These are phyloP conservation scores for Trematosphaeria pertusa DNA, from an alignment of 2,329 filamentous ascomycete genomes.

Conservation along the genomic window DNA sequence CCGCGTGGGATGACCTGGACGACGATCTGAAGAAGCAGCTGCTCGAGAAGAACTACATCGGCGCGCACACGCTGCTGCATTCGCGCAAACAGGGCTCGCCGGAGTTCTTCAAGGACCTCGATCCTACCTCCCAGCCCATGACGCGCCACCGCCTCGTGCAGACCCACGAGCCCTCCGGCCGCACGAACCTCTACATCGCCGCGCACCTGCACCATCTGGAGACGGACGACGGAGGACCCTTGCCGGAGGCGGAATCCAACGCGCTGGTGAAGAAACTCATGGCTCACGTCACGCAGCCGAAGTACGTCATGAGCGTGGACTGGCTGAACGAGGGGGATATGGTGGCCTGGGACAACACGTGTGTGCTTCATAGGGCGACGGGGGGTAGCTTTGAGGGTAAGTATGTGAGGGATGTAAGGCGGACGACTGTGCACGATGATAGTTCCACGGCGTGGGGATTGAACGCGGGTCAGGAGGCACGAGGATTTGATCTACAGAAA, in stretches of 20 bases:
- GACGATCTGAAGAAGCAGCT: slow-evolving; percentile 31
- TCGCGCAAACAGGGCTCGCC: slow-evolving; percentile 61
- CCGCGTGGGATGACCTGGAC: slow-evolving; percentile 40
- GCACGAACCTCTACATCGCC: slow-evolving; percentile 62
- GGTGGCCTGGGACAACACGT: slow-evolving; percentile 67
- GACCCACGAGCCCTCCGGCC: slow-evolving; percentile 58
- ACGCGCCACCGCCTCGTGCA: slow-evolving; percentile 59
- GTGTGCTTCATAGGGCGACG: slow-evolving; percentile 62
- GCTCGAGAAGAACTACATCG: slow-evolving; percentile 26
- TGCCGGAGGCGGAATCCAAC: slow-evolving; percentile 41
- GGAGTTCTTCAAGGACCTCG: slow-evolving; percentile 55
- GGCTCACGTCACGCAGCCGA: slow-evolving; percentile 56
- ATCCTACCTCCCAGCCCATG: slow-evolving; percentile 49
- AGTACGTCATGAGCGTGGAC: slow-evolving; percentile 55
- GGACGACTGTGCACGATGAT: slow-evolving; percentile 62
- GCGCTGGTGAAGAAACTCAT: slow-evolving; percentile 53
- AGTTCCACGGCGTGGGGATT: slow-evolving; percentile 51
- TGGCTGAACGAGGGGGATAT: slow-evolving; percentile 61
- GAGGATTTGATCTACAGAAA: slow-evolving; percentile 24
- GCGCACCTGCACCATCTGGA: slow-evolving; percentile 63
- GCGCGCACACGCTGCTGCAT: slow-evolving; percentile 55
- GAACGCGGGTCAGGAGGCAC: slow-evolving; percentile 39
- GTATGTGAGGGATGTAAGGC: slow-evolving; percentile 60
- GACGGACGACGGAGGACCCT: slow-evolving; percentile 14
- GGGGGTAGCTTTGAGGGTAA: slow-evolving; percentile 58